phyloP scores from a whole-genome alignment of 495 filamentous ascomycete genomes.

The Bombardia bombarda region DNA sequence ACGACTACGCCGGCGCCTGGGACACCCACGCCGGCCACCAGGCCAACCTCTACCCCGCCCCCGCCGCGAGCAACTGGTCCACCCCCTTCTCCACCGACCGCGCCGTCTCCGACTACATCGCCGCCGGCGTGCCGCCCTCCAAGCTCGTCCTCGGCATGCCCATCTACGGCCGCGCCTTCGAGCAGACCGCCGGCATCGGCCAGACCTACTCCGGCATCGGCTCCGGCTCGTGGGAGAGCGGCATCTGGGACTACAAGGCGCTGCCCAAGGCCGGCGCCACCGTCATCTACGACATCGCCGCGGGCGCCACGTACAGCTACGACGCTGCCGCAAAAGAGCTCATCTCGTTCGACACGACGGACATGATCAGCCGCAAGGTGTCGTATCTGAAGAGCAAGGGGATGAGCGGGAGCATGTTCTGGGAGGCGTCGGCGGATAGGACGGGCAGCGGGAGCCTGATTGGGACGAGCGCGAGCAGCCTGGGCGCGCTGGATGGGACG shows the following conservation, averaged over 20 bases:
- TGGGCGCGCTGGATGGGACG: conserved; percentile 29
- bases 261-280: conserved; percentile 41
- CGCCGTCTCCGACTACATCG: conserved; percentile 63
- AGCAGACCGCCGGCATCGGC: conserved; percentile 62
- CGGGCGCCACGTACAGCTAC: conserved; percentile 62
- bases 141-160: conserved; percentile 79
- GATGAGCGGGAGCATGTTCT: conserved; percentile 83
- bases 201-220: conserved; percentile 56
- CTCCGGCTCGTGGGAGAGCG: conserved; percentile 61
- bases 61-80: conserved; percentile 30
- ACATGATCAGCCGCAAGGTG: conserved; percentile 55
- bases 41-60: conserved; percentile 61
- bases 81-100: conserved; percentile 64
- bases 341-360: conserved; percentile 66
- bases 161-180: conserved; percentile 76
- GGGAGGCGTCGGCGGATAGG: conserved; percentile 76
- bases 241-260: conserved; percentile 78
- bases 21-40: conserved; percentile 58
- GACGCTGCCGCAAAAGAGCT: conserved; percentile 50
- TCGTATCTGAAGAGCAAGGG: conserved; percentile 52
- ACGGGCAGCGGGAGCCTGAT: conserved; percentile 55
- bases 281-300: conserved; percentile 36
- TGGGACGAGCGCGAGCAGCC: conserved; percentile 32
- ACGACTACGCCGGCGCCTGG: conserved; percentile 68
- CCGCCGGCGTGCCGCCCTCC: conserved; percentile 46